These are phyloP conservation scores for Monosporascus sp. DNA, from an alignment of 2,329 filamentous ascomycete genomes.

Conservation along the genomic window DNA sequence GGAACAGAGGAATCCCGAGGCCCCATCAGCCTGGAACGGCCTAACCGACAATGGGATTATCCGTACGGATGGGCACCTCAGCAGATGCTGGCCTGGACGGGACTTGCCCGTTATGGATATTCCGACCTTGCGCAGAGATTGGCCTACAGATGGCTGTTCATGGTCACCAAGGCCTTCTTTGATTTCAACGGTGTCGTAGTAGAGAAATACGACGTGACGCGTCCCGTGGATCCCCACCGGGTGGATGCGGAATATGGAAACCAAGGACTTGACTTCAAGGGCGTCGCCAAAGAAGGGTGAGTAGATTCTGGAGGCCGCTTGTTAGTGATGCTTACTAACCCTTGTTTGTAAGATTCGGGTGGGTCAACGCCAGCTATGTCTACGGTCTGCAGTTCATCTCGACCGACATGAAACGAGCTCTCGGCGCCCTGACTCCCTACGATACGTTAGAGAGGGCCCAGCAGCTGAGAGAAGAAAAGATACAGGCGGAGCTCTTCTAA, in stretches of 20 bases:
- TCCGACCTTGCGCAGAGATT: conserved; percentile 82
- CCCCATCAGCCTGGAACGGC: conserved; percentile 69
- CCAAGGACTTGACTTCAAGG: conserved; percentile 91
- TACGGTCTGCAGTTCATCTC: conserved; percentile 86
- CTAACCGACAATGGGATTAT: conserved; percentile 97
- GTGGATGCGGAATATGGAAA: conserved; percentile 98
- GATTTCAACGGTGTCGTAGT: conserved; percentile 98
- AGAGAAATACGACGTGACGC: conserved; percentile 97
- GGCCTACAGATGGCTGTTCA: conserved; percentile 95
- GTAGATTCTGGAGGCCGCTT: conserved; percentile 30
- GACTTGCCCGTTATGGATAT: conserved; percentile 85
- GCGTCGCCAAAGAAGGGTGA: conserved; percentile 92
- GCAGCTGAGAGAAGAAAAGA: conserved; percentile 48
- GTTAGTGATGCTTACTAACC: conserved; percentile 4
- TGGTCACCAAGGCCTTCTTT: conserved; percentile 97
- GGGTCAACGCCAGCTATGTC: conserved; percentile 98
- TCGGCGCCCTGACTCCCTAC: conserved; percentile 83
- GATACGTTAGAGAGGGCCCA: conserved; percentile 72
- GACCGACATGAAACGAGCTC: conserved; percentile 80
- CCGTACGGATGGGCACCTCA: conserved; percentile 98
- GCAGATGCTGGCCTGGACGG: conserved; percentile 97
- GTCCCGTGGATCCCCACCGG: conserved; percentile 82
- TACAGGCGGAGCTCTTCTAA: conserved; percentile 30
- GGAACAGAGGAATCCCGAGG: conserved; percentile 89
- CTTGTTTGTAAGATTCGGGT: conserved; percentile 68